These are phyloP conservation scores for Aspergillus sclerotialis DNA, from an alignment of 2,329 filamentous ascomycete species.

Conservation along the genomic window DNA sequence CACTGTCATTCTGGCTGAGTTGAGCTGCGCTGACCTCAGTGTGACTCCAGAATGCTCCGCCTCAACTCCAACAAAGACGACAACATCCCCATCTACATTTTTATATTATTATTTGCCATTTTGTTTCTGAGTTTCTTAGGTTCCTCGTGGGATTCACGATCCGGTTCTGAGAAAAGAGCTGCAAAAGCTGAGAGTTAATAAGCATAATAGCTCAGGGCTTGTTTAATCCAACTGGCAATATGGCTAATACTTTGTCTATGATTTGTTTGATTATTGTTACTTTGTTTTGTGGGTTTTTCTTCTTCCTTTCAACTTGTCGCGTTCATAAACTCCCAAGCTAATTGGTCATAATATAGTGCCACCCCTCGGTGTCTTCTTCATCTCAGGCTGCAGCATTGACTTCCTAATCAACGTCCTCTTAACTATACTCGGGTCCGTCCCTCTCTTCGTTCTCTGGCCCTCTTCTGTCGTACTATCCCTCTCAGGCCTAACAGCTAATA, in stretches of 20 bases:
- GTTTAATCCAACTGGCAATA: constrained; percentile 9
- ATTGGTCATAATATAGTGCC: constrained; percentile 45
- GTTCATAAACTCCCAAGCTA: constrained; percentile 4
- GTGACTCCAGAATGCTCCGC: constrained; percentile 20
- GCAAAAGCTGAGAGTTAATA: too few species aligned
- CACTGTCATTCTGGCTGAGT: constrained; percentile 1
- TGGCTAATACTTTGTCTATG: constrained; percentile 30
- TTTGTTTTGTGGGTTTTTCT: constrained; percentile 34
- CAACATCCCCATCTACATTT: constrained; percentile 19
- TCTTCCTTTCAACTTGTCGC: constrained; percentile 1
- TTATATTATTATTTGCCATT: constrained; percentile 19
- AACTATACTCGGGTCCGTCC: constrained; percentile 54
- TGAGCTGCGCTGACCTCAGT: too few species aligned
- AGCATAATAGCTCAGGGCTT: too few species aligned
- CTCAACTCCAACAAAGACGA: constrained; percentile 18
- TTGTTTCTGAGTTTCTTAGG: constrained; percentile 20
- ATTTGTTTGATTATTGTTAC: constrained; percentile 41
- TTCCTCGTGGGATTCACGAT: constrained; percentile 10
- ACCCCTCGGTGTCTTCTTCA: constrained; percentile 56
- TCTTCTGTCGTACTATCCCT: neutral
- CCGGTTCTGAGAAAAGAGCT: constrained; percentile 6
- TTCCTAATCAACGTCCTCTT: constrained; percentile 61
- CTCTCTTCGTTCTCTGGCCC: neutral
- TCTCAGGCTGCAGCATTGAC: constrained; percentile 60
- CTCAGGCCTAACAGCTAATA: neutral